Evolutionary conservation across 768 basidiomycete species (phyloP).

Genomic region (Panellus pusillus): DNA sequence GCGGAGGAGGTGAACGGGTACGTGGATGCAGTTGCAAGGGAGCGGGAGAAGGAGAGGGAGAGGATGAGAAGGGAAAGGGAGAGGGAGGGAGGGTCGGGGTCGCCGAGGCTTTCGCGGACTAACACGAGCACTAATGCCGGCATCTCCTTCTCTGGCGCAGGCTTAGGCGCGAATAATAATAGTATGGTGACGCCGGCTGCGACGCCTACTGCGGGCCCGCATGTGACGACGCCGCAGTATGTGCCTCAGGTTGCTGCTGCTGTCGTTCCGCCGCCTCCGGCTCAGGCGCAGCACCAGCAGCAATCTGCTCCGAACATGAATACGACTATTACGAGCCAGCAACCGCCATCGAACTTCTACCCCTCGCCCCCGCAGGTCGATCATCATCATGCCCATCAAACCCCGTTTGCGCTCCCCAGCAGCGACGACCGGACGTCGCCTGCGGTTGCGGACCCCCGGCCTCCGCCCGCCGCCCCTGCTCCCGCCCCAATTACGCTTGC

Average conservation of each 20-base stretch:
- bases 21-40: constrained; percentile 73
- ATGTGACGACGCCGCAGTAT: constrained; percentile 5
- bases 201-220: constrained; percentile 11
- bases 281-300: constrained; percentile 26
- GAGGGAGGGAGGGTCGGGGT: constrained; percentile 24
- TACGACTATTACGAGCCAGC: constrained; percentile 17
- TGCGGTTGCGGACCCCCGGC: constrained; percentile 19
- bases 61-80: constrained; percentile 45
- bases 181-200: constrained; percentile 23
- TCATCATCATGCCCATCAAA: background rate
- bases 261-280: constrained; percentile 2
- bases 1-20: constrained; percentile 66
- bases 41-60: constrained; percentile 77
- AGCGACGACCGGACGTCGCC: constrained; percentile 18
- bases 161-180: background rate
- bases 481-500: constrained; percentile 9
- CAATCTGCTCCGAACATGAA: background rate
- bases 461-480: constrained; percentile 1
- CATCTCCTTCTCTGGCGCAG: constrained; percentile 7
- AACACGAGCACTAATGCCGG: constrained; percentile 8
- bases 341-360: constrained; percentile 44
- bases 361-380: constrained; percentile 62
- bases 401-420: constrained; percentile 27
- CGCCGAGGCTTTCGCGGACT: constrained; percentile 35
- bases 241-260: constrained; percentile 11